A percentile compares a stretch with the other conserved stretches of the same genome.
Conservation (phyloP, 73 alveolate genomes). For the Tetrahymena borealis region DNA sequence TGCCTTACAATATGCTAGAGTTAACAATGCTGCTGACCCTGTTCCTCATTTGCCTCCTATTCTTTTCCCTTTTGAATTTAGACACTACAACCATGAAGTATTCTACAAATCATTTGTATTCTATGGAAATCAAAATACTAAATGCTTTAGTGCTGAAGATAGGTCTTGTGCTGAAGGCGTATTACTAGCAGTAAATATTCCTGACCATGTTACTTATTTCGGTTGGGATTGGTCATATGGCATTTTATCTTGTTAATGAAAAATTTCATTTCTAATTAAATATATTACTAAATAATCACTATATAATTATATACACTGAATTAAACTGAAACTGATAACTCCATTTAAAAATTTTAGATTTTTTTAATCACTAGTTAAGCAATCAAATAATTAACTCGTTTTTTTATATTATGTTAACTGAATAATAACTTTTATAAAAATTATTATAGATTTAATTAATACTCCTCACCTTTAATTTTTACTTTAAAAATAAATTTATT, state of each 20-base stretch:
- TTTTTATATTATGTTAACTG: no score
- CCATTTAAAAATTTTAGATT: no score
- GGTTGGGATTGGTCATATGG: not conserved
- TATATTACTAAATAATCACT: no score
- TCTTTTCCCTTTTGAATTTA: not conserved
- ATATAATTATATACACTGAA: no score
- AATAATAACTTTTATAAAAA: no score
- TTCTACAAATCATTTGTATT: not conserved
- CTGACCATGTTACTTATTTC: not conserved
- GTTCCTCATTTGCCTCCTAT: constrained; percentile 38
- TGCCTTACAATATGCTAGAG: constrained; percentile 21
- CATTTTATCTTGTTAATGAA: not conserved
- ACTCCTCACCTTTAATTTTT: no score
- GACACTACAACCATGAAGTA: not conserved
- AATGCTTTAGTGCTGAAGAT: not conserved
- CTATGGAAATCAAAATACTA: not conserved
- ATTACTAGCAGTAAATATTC: not conserved
- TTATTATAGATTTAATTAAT: no score
- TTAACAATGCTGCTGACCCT: constrained; percentile 38
- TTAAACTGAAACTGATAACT: no score
- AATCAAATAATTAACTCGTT: no score
- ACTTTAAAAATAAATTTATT: no score
- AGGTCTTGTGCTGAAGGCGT: not conserved
- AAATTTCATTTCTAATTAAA: not conserved
- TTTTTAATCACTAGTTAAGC: no score